Evolutionary conservation across 2,329 filamentous ascomycete genomes (phyloP), one percentile per base, ranked within the genome.

Genomic region (Colletotrichum costaricense): DNA sequence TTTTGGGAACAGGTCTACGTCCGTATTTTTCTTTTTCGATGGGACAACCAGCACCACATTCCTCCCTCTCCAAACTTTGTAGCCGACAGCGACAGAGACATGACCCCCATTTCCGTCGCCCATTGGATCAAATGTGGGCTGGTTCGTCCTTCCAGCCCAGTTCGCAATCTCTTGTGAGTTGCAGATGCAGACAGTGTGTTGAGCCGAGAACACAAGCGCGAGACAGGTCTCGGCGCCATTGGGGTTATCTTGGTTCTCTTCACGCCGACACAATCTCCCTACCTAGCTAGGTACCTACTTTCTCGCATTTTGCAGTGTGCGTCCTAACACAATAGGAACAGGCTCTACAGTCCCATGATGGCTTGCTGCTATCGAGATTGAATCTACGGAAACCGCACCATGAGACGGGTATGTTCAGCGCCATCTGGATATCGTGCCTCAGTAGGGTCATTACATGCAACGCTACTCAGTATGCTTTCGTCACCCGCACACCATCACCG

Each of bases 171-270:
- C 60, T 57, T 7, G 46, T 58, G 42, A 49, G 42, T 49, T 49
- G 8, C 42, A 26, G 56, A 38, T 52, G 57, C 57, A 52, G 35
- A 12, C 57, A 52, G 64, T n/a, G 26, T 59, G 54, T n/a, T 46
- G 49, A 19, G 7, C 30, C 56, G 24, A 22, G 30, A 33, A 11
- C 65, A 56, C 49, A 69, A 63, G 54, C 42, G 6, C 54, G 33
- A 68, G 69, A 72, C 69, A 72, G 16, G 55, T 72, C 11, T 69
- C 59, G 26, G 63, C 59, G 66, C 69, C 54, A 58, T 66, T 49
- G n/a, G 38, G 52, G 33, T 22, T n/a, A 49, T 22, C 42, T 49
- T n/a, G 19, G 19, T 49, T 9, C 42, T n/a, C 42, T 49, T 22
- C 42, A n/a, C 7, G 42, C 38, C 19, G 42, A 49, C 19, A n/a